These are phyloP conservation scores for Saprolegnia diclina DNA, from an alignment of 352 stramenopile genomes.

Conservation along the genomic window DNA sequence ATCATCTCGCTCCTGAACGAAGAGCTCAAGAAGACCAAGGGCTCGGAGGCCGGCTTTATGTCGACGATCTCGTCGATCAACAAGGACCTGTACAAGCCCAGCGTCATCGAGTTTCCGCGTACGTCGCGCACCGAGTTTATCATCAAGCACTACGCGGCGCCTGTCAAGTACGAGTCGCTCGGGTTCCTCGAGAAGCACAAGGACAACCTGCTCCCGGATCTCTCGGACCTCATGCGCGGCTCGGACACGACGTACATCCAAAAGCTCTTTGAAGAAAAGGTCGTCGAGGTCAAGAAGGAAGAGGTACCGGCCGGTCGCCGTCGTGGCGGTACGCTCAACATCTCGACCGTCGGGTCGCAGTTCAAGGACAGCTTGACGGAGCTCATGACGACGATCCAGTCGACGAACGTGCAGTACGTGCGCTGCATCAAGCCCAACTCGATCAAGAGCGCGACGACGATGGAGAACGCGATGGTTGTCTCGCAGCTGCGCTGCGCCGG, in stretches of 20 bases:
- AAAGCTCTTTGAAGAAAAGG: constrained; percentile 69
- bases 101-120: constrained; percentile 78
- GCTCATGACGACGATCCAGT: constrained; percentile 94
- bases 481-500: constrained; percentile 97
- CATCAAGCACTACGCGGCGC: constrained; percentile 93
- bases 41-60: constrained; percentile 79
- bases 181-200: constrained; percentile 97
- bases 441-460: constrained; percentile 85
- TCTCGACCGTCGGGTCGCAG: constrained; percentile 79
- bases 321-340: constrained; percentile 45
- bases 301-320: constrained; percentile 43
- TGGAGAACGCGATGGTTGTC: constrained; percentile 92
- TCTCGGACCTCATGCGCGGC: constrained; percentile 84
- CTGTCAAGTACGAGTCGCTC: constrained; percentile 90
- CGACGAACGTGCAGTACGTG: constrained; percentile 97
- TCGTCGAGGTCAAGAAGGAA: constrained; percentile 38
- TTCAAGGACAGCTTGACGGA: constrained; percentile 92
- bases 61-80: constrained; percentile 77
- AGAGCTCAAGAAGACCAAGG: constrained; percentile 73
- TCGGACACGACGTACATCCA: constrained; percentile 65
- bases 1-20: constrained; percentile 88
- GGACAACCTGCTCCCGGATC: constrained; percentile 90
- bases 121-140: constrained; percentile 88
- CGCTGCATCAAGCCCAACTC: constrained; percentile 99
- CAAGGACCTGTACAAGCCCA: constrained; percentile 72